A percentile compares a stretch with the other conserved stretches of the same genome.
phyloP scores from a whole-genome alignment of 306 rosid species.

The Quercus rubra region DNA sequence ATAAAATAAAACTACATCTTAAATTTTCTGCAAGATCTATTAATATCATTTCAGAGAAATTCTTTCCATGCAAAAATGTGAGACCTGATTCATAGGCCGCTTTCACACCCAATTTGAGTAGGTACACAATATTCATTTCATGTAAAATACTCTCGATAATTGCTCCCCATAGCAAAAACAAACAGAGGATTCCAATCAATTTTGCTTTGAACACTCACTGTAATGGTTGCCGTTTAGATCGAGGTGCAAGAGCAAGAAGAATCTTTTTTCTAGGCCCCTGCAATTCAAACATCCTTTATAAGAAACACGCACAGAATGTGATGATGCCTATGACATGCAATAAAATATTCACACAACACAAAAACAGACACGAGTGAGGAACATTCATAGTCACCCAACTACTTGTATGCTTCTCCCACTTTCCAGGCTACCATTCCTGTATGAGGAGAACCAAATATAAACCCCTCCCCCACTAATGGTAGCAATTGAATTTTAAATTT shows the following conservation, averaged over 20 bases:
- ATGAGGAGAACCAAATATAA: no score
- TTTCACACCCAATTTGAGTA: slow-evolving; percentile 26
- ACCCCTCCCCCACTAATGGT: no score
- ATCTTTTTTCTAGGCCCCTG: slow-evolving; percentile 98
- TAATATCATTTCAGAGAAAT: slow-evolving; percentile 1
- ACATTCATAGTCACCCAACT: not conserved
- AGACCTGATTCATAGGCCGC: slow-evolving; percentile 19
- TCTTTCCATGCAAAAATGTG: slow-evolving; percentile 27
- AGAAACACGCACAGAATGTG: slow-evolving; percentile 15
- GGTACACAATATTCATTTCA: slow-evolving; percentile 22
- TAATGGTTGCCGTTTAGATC: slow-evolving; percentile 55
- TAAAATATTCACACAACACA: not conserved
- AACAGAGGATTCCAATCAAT: slow-evolving; percentile 16
- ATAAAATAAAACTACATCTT: slow-evolving; percentile 17
- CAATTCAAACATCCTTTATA: slow-evolving; percentile 32
- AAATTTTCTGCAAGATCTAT: slow-evolving; percentile 28
- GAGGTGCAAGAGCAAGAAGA: slow-evolving; percentile 70
- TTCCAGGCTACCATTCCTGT: not conserved
- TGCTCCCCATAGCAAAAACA: slow-evolving; percentile 16
- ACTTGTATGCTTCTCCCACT: not conserved
- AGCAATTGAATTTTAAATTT: no score
- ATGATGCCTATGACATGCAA: not conserved
- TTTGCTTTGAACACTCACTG: slow-evolving; percentile 16
- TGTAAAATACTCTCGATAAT: slow-evolving; percentile 4
- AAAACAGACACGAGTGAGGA: not conserved